A percentile compares a stretch with the other conserved stretches of the same genome.
Conservation (phyloP, 169 alveolate species). For the Amoebophrya sp. region DNA sequence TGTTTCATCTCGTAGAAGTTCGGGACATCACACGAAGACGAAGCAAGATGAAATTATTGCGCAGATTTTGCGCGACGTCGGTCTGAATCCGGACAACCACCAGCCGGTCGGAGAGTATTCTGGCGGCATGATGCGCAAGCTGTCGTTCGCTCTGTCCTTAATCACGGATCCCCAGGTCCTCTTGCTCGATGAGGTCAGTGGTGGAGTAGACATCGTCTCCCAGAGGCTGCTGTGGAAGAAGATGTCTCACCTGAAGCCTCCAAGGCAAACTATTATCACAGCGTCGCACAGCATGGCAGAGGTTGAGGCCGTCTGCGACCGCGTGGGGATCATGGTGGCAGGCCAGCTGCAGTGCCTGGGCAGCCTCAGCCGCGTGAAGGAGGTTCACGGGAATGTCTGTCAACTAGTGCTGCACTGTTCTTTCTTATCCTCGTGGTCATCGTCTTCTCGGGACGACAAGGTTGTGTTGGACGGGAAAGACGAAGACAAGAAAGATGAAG, state of each 20-base stretch:
- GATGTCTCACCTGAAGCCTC: neutral
- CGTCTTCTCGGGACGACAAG: neutral
- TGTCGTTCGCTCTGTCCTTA: neutral
- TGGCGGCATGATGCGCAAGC: neutral
- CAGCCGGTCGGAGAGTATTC: neutral
- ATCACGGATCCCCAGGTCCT: neutral
- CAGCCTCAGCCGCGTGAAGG: neutral
- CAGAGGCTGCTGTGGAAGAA: neutral
- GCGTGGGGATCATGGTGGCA: slow-evolving; percentile 59
- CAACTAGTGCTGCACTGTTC: neutral
- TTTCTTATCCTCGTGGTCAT: too few species aligned
- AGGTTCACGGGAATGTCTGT: neutral
- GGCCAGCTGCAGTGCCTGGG: slow-evolving; percentile 67
- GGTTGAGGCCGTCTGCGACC: slow-evolving; percentile 47
- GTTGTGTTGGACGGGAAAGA: neutral
- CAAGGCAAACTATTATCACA: neutral
- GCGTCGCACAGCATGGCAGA: slow-evolving; percentile 9
- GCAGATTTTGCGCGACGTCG: neutral
- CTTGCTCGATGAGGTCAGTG: neutral
- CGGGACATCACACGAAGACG: neutral
- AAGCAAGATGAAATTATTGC: neutral
- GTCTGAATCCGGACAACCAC: neutral
- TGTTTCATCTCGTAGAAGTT: neutral
- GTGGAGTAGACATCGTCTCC: neutral
- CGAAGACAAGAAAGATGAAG: neutral